A percentile compares a stretch with the other conserved stretches of the same genome.
Conservation (phyloP, 768 basidiomycete species). For the Tulasnella sp. region DNA sequence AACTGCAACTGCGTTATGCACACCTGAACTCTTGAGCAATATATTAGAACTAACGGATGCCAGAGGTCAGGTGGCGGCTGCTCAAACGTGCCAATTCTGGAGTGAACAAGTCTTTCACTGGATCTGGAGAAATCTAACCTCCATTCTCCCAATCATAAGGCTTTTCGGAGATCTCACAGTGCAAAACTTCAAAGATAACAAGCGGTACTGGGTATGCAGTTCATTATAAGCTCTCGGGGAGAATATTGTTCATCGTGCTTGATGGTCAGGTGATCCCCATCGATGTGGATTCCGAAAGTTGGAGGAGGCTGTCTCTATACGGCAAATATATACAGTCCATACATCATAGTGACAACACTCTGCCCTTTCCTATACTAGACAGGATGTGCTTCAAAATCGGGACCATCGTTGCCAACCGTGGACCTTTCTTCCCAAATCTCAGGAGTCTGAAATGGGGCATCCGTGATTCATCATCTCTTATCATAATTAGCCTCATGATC, state of each 20-base stretch:
- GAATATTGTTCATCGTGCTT: no score
- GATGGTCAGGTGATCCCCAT: no score
- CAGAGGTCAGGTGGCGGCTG: background rate
- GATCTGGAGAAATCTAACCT: background rate
- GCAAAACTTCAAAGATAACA: background rate
- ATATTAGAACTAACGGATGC: background rate
- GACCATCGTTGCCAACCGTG: no score
- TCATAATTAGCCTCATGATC: no score
- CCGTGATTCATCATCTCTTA: no score
- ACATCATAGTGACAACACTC: no score
- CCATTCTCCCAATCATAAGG: background rate
- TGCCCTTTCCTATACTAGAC: no score
- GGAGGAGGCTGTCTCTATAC: no score
- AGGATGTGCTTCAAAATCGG: no score
- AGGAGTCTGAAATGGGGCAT: no score
- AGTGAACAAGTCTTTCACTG: background rate
- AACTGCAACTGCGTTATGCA: background rate
- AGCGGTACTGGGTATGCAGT: background rate
- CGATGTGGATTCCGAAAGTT: background rate
- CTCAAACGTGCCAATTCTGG: constrained; percentile 1
- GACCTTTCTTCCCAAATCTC: no score
- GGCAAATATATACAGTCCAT: no score
- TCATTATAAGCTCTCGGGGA: background rate
- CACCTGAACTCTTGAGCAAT: background rate
- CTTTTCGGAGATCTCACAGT: background rate